Conservation (phyloP, 306 rosid genomes). For the Carpinus viminea region DNA sequence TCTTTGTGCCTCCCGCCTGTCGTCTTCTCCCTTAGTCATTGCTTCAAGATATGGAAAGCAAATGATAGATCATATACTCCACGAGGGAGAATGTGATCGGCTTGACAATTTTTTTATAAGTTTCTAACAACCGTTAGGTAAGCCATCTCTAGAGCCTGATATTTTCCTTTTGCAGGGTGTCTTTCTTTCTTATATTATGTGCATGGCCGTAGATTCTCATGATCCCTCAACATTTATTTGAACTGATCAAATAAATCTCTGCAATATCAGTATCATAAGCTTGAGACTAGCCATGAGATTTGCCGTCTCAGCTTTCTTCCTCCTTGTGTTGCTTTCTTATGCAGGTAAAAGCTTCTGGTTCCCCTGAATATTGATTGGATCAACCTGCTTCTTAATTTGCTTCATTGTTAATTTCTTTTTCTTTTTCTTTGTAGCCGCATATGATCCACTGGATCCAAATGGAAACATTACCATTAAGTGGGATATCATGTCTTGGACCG, state of each 20-base stretch:
- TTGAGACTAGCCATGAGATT: conserved; percentile 47
- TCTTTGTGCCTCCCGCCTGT: conserved; percentile 34
- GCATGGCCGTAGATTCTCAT: conserved; percentile 13
- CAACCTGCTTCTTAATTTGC: not conserved
- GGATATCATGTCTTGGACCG: conserved; percentile 94
- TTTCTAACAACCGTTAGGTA: conserved; percentile 65
- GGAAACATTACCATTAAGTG: conserved; percentile 88
- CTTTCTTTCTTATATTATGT: conserved; percentile 25
- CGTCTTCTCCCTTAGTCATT: conserved; percentile 43
- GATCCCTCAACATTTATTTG: conserved; percentile 2
- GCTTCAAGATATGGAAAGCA: conserved; percentile 76
- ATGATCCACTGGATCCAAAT: conserved; percentile 93
- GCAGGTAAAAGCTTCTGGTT: conserved; percentile 48
- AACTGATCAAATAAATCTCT: not conserved
- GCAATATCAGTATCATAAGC: conserved; percentile 17
- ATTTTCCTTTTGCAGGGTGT: conserved; percentile 26
- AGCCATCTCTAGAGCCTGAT: conserved; percentile 29
- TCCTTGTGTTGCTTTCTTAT: conserved; percentile 47
- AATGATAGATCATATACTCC: conserved; percentile 27
- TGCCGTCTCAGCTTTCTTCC: conserved; percentile 42
- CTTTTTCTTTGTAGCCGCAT: conserved; percentile 51
- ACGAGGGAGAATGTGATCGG: conserved; percentile 23
- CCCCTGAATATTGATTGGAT: not conserved
- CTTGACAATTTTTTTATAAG: conserved; percentile 17
- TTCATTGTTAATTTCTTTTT: not conserved